phyloP scores from a whole-genome alignment of 1,284 basidiomycete genomes.

The Apiotrichum gracile region DNA sequence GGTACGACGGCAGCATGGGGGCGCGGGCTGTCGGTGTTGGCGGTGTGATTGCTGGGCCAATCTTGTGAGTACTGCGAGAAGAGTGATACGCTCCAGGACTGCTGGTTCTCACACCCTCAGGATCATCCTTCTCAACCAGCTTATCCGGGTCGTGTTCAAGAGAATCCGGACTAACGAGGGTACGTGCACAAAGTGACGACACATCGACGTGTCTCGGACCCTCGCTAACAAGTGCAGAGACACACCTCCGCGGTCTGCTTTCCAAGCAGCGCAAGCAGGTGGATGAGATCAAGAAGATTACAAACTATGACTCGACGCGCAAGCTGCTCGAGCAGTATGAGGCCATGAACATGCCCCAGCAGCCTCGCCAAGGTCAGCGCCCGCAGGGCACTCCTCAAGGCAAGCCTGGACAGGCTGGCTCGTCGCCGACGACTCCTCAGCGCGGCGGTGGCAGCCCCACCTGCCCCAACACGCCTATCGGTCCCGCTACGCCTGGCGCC shows the following conservation, averaged over 20 bases:
- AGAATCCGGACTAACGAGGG: constrained; percentile 81
- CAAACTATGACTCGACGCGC: constrained; percentile 87
- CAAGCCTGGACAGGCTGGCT: neutral
- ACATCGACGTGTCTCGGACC: too few relatives aligned
- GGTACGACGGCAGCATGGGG: constrained; percentile 36
- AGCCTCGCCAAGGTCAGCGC: too few relatives aligned
- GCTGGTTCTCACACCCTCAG: constrained; percentile 47
- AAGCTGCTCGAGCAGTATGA: constrained; percentile 89
- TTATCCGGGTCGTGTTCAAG: constrained; percentile 81
- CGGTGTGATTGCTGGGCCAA: constrained; percentile 62
- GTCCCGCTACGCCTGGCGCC: constrained; percentile 32
- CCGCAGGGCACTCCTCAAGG: neutral
- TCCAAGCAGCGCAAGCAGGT: constrained; percentile 79
- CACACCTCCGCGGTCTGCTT: constrained; percentile 66
- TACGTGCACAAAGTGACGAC: constrained; percentile 48
- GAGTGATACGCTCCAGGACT: neutral
- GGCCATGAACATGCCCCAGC: constrained; percentile 38
- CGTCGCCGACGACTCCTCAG: neutral
- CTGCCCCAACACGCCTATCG: constrained; percentile 30
- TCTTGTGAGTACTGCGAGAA: constrained; percentile 80
- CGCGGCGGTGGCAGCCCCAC: neutral
- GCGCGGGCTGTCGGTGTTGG: constrained; percentile 55
- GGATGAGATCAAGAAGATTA: constrained; percentile 95
- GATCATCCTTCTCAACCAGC: constrained; percentile 71
- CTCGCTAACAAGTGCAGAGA: constrained; percentile 58